Conservation (phyloP, 129 eudicot genomes). For the Chrysanthemum lavandulifolium region DNA sequence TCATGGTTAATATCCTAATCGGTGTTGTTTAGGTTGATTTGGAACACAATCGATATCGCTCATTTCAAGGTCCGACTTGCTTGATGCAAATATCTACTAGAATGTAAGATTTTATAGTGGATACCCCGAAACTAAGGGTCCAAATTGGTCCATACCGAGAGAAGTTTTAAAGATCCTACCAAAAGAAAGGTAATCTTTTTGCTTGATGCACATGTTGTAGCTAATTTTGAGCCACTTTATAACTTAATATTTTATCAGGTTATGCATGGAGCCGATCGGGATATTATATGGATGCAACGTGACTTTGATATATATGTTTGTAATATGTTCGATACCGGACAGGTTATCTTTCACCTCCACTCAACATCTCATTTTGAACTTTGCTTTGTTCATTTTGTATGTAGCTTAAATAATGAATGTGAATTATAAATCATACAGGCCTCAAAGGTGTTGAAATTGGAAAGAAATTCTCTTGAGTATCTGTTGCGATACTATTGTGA, state of each 20-base stretch:
- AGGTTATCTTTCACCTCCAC: conserved; percentile 43
- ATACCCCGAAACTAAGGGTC: conserved; percentile 77
- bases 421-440: conserved; percentile 47
- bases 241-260: conserved; percentile 44
- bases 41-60: conserved; percentile 92
- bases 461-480: conserved; percentile 77
- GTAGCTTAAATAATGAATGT: conserved; percentile 11
- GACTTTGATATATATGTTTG: conserved; percentile 89
- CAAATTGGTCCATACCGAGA: conserved; percentile 83
- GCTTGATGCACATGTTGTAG: conserved; percentile 3
- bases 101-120: conserved; percentile 86
- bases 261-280: conserved; percentile 96
- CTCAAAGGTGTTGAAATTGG: conserved; percentile 83
- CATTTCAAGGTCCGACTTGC: conserved; percentile 98
- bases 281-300: conserved; percentile 85
- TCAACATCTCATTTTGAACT: neutral
- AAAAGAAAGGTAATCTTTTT: conserved; percentile 65
- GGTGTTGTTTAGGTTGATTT: conserved; percentile 72
- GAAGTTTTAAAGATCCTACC: conserved; percentile 79
- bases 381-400: neutral
- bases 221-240: conserved; percentile 9
- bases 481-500: conserved; percentile 78
- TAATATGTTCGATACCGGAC: conserved; percentile 86
- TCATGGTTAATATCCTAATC: neutral
- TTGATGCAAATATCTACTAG: conserved; percentile 98